phyloP scores from a whole-genome alignment of 306 rosid species.

The Begonia loranthoides region DNA sequence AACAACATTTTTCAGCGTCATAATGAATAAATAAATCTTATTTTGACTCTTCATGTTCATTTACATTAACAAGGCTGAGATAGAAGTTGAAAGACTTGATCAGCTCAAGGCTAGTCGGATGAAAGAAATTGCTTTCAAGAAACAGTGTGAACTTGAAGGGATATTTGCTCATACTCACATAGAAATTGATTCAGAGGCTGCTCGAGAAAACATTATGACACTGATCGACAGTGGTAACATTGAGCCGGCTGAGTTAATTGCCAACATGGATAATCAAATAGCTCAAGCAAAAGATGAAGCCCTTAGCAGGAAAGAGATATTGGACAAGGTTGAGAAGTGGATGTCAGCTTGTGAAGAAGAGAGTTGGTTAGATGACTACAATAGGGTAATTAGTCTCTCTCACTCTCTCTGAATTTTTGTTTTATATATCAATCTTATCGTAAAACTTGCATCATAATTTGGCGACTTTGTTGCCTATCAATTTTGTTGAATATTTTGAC shows the following conservation, averaged over 20 bases:
- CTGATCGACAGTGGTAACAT: constrained; percentile 75
- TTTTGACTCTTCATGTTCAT: constrained; percentile 7
- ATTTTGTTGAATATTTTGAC: too few relatives aligned
- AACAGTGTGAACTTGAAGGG: constrained; percentile 85
- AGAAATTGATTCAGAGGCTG: constrained; percentile 79
- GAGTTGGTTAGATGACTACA: constrained; percentile 99
- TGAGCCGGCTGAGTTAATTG: constrained; percentile 80
- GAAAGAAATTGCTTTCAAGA: constrained; percentile 98
- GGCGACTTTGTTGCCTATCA: too few relatives aligned
- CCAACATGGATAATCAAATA: constrained; percentile 94
- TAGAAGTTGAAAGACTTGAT: constrained; percentile 98
- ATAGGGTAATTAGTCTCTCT: constrained; percentile 48
- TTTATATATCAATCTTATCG: not conserved
- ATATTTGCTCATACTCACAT: constrained; percentile 74
- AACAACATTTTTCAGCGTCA: constrained; percentile 1
- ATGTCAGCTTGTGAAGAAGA: constrained; percentile 99
- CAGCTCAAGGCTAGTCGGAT: constrained; percentile 91
- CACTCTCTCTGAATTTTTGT: not conserved
- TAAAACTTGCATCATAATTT: not conserved
- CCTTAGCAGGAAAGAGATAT: constrained; percentile 89
- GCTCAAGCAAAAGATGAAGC: constrained; percentile 85
- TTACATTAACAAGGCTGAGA: constrained; percentile 56
- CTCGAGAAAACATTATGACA: constrained; percentile 77
- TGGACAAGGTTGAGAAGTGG: constrained; percentile 99
- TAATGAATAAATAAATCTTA: not conserved